Base-by-base conservation (phyloP, 441 rosid species). In the Aquilaria agallochum region DNA sequence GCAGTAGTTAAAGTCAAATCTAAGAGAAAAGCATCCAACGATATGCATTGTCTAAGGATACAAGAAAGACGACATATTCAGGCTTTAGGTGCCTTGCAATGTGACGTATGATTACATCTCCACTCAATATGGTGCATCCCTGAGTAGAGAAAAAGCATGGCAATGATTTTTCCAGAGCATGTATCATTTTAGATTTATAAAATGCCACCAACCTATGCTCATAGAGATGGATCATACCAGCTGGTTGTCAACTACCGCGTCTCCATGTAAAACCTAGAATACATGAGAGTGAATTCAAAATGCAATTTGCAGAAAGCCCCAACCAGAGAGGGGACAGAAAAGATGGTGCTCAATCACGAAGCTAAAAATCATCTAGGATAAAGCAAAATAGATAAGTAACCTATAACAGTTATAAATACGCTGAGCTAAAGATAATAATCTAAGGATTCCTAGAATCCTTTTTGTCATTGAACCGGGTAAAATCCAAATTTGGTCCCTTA, bases 81-180 rank as follows among this genome's bases (percentile, higher is more conserved):
- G 97, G 97, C 72, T 80, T 85, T 83, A 87, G 67, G 59, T 83
- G 72, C 49, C 79, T 88, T 60, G 97, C 97, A 63, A 94, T 90
- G 69, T 87, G 90, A 20, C 95, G 90, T 67, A 86, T 89, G 70
- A 94, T 91, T 46, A 94, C 96, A 72, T 94, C 97, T 67, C 97
- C 99, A 34, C 97, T 91, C 79, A 91, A 70, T 75, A 91, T 87
- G 72, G 99, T 89, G 84, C 97, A 91, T 50, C 94, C 99, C 97
- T 93, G 82, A 59, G 60, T 51, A 58, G 13, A 53, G 30, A 46
- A 47, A 53, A 5, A 67, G 5, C 42, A 36, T 36, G 7, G 5
- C 42, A 36, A 3, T 20, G 42, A 36, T 5, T 50, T 12, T 50
- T 4, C 3, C 11, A 0, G 53, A 50, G 13, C 9, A 11, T 50